These are phyloP conservation scores for Penicillium desertorum DNA, from an alignment of 495 filamentous ascomycete species.

Conservation along the genomic window DNA sequence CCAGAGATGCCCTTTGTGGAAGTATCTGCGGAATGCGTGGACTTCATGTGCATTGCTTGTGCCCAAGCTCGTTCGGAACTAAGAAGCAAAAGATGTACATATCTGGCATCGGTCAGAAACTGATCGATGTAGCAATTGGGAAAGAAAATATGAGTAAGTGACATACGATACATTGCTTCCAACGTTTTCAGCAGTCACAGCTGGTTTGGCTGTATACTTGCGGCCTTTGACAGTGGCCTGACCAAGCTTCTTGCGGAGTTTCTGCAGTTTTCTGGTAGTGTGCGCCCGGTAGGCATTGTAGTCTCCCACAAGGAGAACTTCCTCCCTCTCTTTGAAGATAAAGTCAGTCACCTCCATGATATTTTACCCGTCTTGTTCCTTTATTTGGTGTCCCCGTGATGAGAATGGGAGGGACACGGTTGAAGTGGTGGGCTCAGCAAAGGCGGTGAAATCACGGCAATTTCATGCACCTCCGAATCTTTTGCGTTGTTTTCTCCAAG, in stretches of 20 bases:
- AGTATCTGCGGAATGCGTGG: constrained; percentile 71
- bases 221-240: constrained; percentile 77
- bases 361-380: constrained; percentile 5
- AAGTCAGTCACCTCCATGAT: constrained; percentile 90
- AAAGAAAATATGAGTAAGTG: not conserved
- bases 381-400: constrained; percentile 12
- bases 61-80: constrained; percentile 94
- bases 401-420: constrained; percentile 22
- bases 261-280: constrained; percentile 77
- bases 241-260: constrained; percentile 78
- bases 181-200: constrained; percentile 76
- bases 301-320: constrained; percentile 81
- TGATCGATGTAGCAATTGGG: not conserved
- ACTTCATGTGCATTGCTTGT: constrained; percentile 92
- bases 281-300: constrained; percentile 82
- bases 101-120: constrained; percentile 50
- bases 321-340: constrained; percentile 71
- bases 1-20: constrained; percentile 71
- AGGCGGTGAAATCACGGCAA: constrained; percentile 36
- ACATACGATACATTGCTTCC: constrained; percentile 72
- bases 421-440: constrained; percentile 21
- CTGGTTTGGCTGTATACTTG: constrained; percentile 73
- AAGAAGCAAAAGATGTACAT: constrained; percentile 75
- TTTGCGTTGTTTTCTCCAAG: constrained; percentile 17
- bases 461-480: constrained; percentile 31